phyloP scores from a whole-genome alignment of 78 protist genomes.

The Pelomyxa schiedti region DNA sequence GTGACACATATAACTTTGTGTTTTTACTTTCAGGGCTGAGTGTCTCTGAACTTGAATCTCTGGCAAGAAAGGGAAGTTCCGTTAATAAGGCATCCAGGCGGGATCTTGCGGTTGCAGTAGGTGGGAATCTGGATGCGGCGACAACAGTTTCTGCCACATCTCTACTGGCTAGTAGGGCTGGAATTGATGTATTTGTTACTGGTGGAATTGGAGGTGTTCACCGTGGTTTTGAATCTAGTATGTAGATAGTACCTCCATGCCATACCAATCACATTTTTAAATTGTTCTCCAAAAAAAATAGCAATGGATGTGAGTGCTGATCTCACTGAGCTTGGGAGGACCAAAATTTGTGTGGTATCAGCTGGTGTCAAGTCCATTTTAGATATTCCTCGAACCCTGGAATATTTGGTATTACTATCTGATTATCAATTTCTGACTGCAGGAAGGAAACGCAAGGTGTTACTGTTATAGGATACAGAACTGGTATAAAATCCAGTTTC shows the following conservation, averaged over 20 bases:
- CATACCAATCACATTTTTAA: not conserved
- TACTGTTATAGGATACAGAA: conserved; percentile 18
- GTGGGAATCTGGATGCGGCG: conserved; percentile 38
- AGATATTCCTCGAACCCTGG: conserved; percentile 41
- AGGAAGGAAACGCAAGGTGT: conserved; percentile 68
- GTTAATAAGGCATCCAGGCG: conserved; percentile 55
- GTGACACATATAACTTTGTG: no score
- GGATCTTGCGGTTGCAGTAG: conserved; percentile 52
- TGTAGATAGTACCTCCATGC: not conserved
- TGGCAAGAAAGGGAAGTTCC: conserved; percentile 10
- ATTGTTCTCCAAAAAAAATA: no score
- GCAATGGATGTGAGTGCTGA: conserved; percentile 83
- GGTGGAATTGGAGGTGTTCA: conserved; percentile 91
- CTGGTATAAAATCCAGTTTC: not conserved
- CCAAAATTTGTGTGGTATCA: conserved; percentile 79
- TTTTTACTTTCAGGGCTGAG: conserved; percentile 14
- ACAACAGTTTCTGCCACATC: conserved; percentile 87
- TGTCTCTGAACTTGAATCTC: not conserved
- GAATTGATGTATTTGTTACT: conserved; percentile 74
- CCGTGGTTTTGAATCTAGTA: conserved; percentile 25
- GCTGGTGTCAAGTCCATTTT: conserved; percentile 87
- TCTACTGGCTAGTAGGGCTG: conserved; percentile 25
- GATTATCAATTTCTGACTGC: no score
- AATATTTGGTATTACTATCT: not conserved
- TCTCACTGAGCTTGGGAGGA: conserved; percentile 67